Conservation (phyloP, 768 basidiomycete genomes). For the Tulasnella sp. region DNA sequence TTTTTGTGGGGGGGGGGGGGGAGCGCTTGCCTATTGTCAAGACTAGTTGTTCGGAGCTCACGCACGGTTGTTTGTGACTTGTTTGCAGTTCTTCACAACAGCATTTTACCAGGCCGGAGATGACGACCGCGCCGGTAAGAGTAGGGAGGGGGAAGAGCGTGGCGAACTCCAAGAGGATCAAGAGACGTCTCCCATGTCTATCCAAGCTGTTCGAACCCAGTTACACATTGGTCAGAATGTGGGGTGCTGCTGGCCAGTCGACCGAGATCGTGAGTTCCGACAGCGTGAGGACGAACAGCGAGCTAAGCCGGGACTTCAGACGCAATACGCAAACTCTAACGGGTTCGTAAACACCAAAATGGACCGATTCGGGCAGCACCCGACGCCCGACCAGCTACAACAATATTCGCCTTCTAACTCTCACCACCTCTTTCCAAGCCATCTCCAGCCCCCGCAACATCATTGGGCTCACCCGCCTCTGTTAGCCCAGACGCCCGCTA, state of each 20-base stretch:
- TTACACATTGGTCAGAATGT: neutral
- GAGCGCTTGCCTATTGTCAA: no score
- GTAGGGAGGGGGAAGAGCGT: neutral
- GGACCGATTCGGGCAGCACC: slow-evolving; percentile 14
- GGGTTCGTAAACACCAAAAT: slow-evolving; percentile 12
- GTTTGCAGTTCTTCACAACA: slow-evolving; percentile 1
- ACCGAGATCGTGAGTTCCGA: slow-evolving; percentile 2
- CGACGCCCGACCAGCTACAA: slow-evolving; percentile 6
- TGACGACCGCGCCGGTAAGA: neutral
- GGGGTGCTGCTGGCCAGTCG: neutral
- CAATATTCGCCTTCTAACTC: slow-evolving; percentile 3
- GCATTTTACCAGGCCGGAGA: neutral
- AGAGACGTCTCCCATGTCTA: neutral
- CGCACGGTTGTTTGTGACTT: neutral
- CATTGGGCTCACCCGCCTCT: neutral
- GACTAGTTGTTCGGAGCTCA: neutral
- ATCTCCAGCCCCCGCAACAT: slow-evolving; percentile 5
- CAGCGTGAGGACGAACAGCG: slow-evolving; percentile 9
- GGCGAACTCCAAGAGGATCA: slow-evolving; percentile 8
- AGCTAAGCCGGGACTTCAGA: neutral
- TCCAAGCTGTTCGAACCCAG: neutral
- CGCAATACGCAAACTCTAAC: slow-evolving; percentile 12
- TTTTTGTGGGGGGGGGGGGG: neutral
- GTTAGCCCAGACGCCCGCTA: neutral
- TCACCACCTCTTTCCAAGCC: neutral